Evolutionary conservation across 2,329 filamentous ascomycete genomes (phyloP).

Genomic region (Cladosporium sp.): DNA sequence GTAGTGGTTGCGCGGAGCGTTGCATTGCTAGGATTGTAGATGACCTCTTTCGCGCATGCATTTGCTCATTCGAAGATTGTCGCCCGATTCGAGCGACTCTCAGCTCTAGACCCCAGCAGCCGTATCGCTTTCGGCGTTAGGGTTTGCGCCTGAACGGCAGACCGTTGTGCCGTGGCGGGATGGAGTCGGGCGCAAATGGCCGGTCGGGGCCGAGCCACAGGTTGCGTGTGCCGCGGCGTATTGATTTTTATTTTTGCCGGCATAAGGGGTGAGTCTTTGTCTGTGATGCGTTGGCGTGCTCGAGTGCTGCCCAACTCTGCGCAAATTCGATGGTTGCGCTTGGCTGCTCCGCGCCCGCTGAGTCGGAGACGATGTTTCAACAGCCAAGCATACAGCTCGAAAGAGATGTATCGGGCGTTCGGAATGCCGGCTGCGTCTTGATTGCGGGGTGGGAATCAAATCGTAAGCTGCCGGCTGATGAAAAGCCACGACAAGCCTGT

Average conservation of each 20-base stretch:
- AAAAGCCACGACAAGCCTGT: conserved; percentile 4
- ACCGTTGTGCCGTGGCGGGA: conserved; percentile 14
- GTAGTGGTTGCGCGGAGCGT: not conserved
- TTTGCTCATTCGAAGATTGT: not conserved
- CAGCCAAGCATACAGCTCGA: not conserved
- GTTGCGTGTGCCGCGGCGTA: not conserved
- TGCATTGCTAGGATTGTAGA: not conserved
- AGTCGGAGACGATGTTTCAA: conserved; percentile 3
- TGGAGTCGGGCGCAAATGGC: conserved; percentile 4
- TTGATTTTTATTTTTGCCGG: not conserved
- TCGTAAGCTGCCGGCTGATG: conserved; percentile 8
- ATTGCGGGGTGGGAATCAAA: conserved; percentile 1
- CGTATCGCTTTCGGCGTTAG: conserved; percentile 16
- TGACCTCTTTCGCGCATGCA: not conserved
- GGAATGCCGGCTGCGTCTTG: conserved; percentile 2
- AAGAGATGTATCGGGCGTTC: conserved; percentile 1
- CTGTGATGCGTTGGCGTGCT: not conserved
- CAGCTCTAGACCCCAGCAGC: not conserved
- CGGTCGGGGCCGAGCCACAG: conserved; percentile 11
- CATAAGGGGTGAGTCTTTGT: not conserved
- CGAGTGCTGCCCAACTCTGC: conserved; percentile 5
- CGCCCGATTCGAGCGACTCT: not conserved
- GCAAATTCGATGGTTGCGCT: not conserved
- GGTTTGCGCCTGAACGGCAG: conserved; percentile 20
- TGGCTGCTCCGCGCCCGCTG: not conserved